phyloP scores from a whole-genome alignment of 2,329 filamentous ascomycete genomes.

The Plenodomus lindquistii region DNA sequence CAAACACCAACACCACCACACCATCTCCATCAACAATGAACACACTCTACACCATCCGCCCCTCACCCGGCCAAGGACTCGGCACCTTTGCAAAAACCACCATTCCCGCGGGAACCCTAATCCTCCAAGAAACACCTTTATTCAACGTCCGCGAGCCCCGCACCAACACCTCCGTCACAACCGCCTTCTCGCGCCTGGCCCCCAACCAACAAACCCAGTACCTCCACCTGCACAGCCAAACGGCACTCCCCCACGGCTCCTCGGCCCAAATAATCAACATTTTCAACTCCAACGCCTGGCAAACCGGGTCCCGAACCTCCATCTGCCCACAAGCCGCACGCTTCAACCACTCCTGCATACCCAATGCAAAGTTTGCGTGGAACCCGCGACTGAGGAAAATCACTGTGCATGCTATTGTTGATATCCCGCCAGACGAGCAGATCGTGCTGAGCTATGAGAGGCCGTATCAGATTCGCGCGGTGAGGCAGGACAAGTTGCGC shows the following conservation, averaged over 20 bases:
- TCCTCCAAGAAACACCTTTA: slow-evolving; percentile 43
- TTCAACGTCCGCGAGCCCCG: slow-evolving; percentile 35
- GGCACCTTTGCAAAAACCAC: slow-evolving; percentile 39
- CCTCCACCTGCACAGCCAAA: slow-evolving; percentile 15
- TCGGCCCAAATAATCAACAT: slow-evolving; percentile 22
- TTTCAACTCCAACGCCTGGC: slow-evolving; percentile 28
- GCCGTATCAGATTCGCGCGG: slow-evolving; percentile 17
- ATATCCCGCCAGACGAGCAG: slow-evolving; percentile 35
- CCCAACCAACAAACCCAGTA: slow-evolving; percentile 14
- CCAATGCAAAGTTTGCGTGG: slow-evolving; percentile 38
- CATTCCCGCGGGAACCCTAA: slow-evolving; percentile 39
- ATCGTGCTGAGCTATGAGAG: slow-evolving; percentile 35
- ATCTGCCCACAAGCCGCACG: slow-evolving; percentile 37
- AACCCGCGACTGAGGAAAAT: slow-evolving; percentile 13
- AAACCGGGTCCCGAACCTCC: slow-evolving; percentile 18
- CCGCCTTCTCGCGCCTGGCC: slow-evolving; percentile 12
- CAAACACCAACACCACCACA: background rate
- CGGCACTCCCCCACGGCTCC: slow-evolving; percentile 1
- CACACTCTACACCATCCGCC: slow-evolving; percentile 18
- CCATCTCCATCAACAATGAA: slow-evolving; percentile 4
- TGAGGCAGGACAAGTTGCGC: slow-evolving; percentile 22
- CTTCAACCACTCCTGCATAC: slow-evolving; percentile 43
- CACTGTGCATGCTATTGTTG: slow-evolving; percentile 32
- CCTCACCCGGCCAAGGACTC: slow-evolving; percentile 39
- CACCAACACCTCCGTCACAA: slow-evolving; percentile 13